These are phyloP conservation scores for Cenchrus fungigraminus DNA, from an alignment of 176 grass and related monocot species.

Conservation along the genomic window DNA sequence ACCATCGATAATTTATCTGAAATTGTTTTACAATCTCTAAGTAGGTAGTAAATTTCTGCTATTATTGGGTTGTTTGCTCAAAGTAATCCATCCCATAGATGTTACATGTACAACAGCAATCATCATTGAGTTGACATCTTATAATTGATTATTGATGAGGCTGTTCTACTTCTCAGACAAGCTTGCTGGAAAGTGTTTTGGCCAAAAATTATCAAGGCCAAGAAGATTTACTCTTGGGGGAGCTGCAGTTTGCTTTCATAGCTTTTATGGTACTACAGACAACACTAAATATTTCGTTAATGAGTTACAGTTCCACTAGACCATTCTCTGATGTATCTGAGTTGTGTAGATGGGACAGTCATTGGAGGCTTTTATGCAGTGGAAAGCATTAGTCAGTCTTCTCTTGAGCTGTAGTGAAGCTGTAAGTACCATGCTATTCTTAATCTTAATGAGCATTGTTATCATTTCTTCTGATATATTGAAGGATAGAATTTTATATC, in stretches of 20 bases:
- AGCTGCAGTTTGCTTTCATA: constrained; percentile 85
- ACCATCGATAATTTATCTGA: not conserved
- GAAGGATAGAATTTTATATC: not conserved
- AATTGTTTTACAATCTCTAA: not conserved
- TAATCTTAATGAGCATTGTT: not conserved
- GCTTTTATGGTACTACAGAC: constrained; percentile 80
- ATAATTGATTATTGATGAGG: constrained; percentile 39
- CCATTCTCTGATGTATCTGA: constrained; percentile 31
- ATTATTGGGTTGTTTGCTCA: constrained; percentile 8
- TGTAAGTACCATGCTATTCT: constrained; percentile 55
- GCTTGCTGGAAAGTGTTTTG: constrained; percentile 73
- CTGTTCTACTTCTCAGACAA: constrained; percentile 63
- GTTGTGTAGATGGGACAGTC: constrained; percentile 83
- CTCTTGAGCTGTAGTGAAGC: constrained; percentile 84
- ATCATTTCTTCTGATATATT: not conserved
- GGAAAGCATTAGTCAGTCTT: constrained; percentile 87
- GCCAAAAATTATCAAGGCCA: constrained; percentile 62
- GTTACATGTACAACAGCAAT: not conserved
- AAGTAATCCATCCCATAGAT: not conserved
- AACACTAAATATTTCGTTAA: constrained; percentile 15
- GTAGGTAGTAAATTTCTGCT: constrained; percentile 5
- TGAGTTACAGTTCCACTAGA: not conserved
- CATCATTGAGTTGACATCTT: not conserved
- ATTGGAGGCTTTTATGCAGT: constrained; percentile 85
- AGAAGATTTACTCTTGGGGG: constrained; percentile 86